Evolutionary conservation across 805 yeast species (phyloP).

Genomic region (Suhomyces faveliae): DNA sequence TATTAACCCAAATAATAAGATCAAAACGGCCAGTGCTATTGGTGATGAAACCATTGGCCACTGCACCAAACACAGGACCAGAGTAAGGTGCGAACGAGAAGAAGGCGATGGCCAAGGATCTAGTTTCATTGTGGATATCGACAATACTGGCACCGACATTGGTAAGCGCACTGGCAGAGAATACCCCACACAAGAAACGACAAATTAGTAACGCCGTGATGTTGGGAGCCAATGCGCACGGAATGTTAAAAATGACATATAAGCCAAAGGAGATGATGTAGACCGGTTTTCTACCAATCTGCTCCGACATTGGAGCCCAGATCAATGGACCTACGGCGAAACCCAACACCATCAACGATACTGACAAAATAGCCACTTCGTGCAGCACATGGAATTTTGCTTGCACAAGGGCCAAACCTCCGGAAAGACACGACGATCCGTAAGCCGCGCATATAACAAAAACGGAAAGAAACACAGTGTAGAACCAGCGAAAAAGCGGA

Average conservation of each 20-base stretch:
- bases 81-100: constrained; percentile 92
- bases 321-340: constrained; percentile 82
- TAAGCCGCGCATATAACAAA: constrained; percentile 88
- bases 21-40: constrained; percentile 68
- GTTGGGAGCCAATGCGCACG: constrained; percentile 81
- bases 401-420: constrained; percentile 69
- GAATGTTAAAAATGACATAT: constrained; percentile 78
- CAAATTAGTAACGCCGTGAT: constrained; percentile 78
- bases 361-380: constrained; percentile 77
- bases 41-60: constrained; percentile 82
- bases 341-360: constrained; percentile 87
- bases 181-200: constrained; percentile 85
- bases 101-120: constrained; percentile 88
- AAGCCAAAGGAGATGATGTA: constrained; percentile 73
- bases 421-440: constrained; percentile 89
- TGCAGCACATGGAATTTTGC: constrained; percentile 66
- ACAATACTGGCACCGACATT: constrained; percentile 90
- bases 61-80: constrained; percentile 89
- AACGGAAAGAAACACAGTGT: constrained; percentile 65
- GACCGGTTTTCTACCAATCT: constrained; percentile 81
- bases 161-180: constrained; percentile 77
- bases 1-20: constrained; percentile 82
- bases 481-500: constrained; percentile 51
- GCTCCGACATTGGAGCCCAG: constrained; percentile 89
- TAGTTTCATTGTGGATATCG: constrained; percentile 76